These are phyloP conservation scores for Phanerochaete sordida DNA, from an alignment of 768 basidiomycete species.

Conservation along the genomic window DNA sequence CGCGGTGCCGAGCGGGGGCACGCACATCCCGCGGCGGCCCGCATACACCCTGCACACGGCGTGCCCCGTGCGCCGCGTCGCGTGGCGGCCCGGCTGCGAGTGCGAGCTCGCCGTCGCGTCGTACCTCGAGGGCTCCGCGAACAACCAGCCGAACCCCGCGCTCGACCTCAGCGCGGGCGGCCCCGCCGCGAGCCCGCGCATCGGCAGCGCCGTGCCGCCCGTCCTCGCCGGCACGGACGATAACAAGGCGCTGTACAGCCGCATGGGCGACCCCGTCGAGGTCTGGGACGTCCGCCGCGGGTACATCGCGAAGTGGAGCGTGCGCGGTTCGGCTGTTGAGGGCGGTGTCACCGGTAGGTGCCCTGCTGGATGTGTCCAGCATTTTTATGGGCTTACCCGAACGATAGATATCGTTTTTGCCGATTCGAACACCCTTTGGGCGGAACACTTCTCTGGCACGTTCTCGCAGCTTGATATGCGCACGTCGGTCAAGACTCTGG, in stretches of 20 bases:
- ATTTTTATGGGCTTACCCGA: neutral
- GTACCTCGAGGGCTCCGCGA: conserved; percentile 49
- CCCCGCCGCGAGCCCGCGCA: conserved; percentile 20
- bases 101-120: conserved; percentile 76
- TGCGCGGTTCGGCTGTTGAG: conserved; percentile 60
- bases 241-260: conserved; percentile 11
- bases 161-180: conserved; percentile 5
- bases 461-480: conserved; percentile 80
- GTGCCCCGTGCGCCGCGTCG: conserved; percentile 67
- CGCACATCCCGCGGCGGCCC: conserved; percentile 60
- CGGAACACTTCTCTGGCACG: conserved; percentile 69
- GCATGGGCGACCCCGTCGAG: conserved; percentile 60
- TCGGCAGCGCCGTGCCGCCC: neutral
- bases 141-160: conserved; percentile 17
- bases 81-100: conserved; percentile 75
- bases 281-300: conserved; percentile 85
- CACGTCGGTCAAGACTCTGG: conserved; percentile 58
- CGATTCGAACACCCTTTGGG: conserved; percentile 70
- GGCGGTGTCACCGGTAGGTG: conserved; percentile 70
- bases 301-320: conserved; percentile 81
- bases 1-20: conserved; percentile 34
- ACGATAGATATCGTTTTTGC: conserved; percentile 61
- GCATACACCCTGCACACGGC: conserved; percentile 72
- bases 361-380: neutral
- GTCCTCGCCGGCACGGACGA: conserved; percentile 7